phyloP scores from a whole-genome alignment of 331 rosid species.

The Acacia concinna region DNA sequence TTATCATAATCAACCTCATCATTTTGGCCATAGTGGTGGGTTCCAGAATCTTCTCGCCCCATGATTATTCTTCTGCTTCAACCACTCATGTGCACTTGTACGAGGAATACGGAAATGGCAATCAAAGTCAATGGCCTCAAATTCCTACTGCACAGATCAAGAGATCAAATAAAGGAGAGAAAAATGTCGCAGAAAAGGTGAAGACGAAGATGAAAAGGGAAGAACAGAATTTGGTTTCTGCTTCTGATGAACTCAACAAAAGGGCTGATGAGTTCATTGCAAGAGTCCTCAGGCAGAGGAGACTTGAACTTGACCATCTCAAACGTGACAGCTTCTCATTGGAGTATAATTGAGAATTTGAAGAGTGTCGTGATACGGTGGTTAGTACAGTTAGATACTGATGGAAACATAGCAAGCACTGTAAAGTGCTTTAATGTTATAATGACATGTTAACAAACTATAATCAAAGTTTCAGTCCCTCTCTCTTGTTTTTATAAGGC shows the following conservation, averaged over 20 bases:
- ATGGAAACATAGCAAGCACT: not conserved
- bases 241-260: conserved; percentile 55
- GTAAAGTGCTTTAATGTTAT: not conserved
- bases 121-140: conserved; percentile 32
- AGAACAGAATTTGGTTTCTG: not conserved
- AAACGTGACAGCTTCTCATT: not conserved
- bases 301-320: conserved; percentile 56
- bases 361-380: not conserved
- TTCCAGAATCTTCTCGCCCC: conserved; percentile 49
- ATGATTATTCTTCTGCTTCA: conserved; percentile 33
- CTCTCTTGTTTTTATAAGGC: not conserved
- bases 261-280: conserved; percentile 89
- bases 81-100: conserved; percentile 34
- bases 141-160: conserved; percentile 23
- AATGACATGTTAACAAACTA: not conserved
- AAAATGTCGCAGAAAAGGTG: conserved; percentile 27
- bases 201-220: conserved; percentile 6
- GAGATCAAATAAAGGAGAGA: not conserved
- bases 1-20: conserved; percentile 69
- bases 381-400: not conserved
- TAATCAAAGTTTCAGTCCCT: not conserved
- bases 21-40: conserved; percentile 61
- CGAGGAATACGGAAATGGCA: conserved; percentile 46
- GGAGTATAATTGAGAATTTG: not conserved
- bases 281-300: conserved; percentile 66